phyloP scores from a whole-genome alignment of 352 stramenopile species.

The Peronosclerospora sorghi region DNA sequence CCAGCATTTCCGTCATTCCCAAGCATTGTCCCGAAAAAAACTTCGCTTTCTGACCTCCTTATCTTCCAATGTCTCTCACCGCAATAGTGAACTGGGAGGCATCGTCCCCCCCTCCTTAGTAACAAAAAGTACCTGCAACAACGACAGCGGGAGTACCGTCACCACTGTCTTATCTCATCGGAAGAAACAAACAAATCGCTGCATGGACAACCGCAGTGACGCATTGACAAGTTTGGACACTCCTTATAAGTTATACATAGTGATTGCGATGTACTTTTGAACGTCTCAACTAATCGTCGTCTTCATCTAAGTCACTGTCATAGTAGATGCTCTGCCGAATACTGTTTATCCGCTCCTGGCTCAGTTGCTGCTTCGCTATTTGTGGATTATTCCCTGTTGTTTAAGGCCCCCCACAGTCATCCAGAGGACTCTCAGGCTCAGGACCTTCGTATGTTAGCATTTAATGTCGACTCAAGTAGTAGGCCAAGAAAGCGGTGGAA shows the following conservation, averaged over 20 bases:
- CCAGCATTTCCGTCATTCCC: no score
- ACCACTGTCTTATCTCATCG: slow-evolving; percentile 32
- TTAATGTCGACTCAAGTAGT: slow-evolving; percentile 86
- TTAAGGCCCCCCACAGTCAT: slow-evolving; percentile 61
- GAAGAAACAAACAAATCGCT: slow-evolving; percentile 5
- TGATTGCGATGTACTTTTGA: neutral
- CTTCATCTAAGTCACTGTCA: slow-evolving; percentile 74
- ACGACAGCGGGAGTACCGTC: slow-evolving; percentile 58
- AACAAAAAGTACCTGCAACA: slow-evolving; percentile 47
- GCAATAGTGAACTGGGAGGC: slow-evolving; percentile 30
- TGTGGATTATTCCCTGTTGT: slow-evolving; percentile 24
- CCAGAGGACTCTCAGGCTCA: slow-evolving; percentile 44
- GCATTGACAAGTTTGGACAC: neutral
- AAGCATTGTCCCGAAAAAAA: no score
- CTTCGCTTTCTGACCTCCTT: no score
- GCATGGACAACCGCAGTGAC: slow-evolving; percentile 3
- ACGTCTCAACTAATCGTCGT: slow-evolving; percentile 32
- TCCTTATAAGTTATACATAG: neutral
- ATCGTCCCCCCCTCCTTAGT: neutral
- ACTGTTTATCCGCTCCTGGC: slow-evolving; percentile 47
- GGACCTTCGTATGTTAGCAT: slow-evolving; percentile 94
- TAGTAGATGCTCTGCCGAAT: slow-evolving; percentile 82
- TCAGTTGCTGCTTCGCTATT: slow-evolving; percentile 21
- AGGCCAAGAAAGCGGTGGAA: slow-evolving; percentile 85
- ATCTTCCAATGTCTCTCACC: slow-evolving; percentile 46